phyloP scores from a whole-genome alignment of 371 early-diverging fungal species.

The Zychaea mexicana region DNA sequence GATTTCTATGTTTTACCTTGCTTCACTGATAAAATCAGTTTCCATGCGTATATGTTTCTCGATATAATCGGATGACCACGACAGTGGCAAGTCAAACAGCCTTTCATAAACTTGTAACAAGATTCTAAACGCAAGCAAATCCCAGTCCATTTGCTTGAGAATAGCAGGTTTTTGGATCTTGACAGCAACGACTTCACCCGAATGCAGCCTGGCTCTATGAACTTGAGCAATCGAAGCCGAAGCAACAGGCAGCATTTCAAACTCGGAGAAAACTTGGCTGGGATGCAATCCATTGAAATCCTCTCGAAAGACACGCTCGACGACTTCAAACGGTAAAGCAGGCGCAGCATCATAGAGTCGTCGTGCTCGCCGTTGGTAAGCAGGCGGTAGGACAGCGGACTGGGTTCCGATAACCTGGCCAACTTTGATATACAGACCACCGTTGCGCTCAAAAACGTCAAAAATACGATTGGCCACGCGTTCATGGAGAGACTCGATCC shows the following conservation, averaged over 20 bases:
- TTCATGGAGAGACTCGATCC: conserved; percentile 63
- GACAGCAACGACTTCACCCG: conserved; percentile 81
- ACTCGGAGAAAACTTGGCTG: conserved; percentile 69
- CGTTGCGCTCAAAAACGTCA: conserved; percentile 80
- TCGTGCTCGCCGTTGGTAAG: conserved; percentile 72
- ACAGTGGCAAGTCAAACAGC: conserved; percentile 84
- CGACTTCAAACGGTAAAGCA: conserved; percentile 63
- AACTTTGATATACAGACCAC: conserved; percentile 89
- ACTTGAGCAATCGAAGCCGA: conserved; percentile 96
- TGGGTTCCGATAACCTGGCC: conserved; percentile 89
- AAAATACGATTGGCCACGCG: conserved; percentile 76
- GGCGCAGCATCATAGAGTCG: conserved; percentile 87
- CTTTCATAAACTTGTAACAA: conserved; percentile 67
- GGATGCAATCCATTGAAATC: conserved; percentile 66
- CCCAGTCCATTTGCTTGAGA: conserved; percentile 80
- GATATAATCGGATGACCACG: conserved; percentile 81
- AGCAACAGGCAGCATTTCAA: conserved; percentile 76
- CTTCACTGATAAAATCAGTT: conserved; percentile 79
- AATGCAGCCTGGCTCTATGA: conserved; percentile 80
- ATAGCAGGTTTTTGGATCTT: conserved; percentile 94
- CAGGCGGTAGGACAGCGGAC: conserved; percentile 75
- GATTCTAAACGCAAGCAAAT: conserved; percentile 70
- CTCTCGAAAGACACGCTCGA: conserved; percentile 69
- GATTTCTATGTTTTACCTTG: conserved; percentile 30
- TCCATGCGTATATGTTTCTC: conserved; percentile 82